Evolutionary conservation across 768 basidiomycete species (phyloP).

Genomic region (Astraeus odoratus): DNA sequence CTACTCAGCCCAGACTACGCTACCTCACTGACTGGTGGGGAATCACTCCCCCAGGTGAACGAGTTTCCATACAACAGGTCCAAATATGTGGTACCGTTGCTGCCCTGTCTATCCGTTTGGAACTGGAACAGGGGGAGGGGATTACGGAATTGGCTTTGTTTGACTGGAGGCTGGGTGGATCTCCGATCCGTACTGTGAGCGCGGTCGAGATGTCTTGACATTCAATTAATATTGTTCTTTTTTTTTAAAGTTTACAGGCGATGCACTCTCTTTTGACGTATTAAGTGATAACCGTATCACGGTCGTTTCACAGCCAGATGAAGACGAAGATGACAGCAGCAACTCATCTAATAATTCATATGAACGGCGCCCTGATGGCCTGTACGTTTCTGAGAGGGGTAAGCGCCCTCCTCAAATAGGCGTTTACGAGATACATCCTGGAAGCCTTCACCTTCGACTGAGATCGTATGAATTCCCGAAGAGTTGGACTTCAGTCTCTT

Average conservation of each 20-base stretch:
- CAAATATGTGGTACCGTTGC: constrained; percentile 22
- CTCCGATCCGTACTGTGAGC: constrained; percentile 22
- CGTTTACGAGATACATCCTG: constrained; percentile 16
- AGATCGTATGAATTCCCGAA: constrained; percentile 47
- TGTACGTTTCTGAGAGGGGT: constrained; percentile 24
- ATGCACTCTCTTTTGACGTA: constrained; percentile 26
- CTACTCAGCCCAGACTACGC: constrained; percentile 23
- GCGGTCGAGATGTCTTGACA: background rate
- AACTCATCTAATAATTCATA: constrained; percentile 10
- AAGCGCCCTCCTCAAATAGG: constrained; percentile 26
- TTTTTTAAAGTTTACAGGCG: constrained; percentile 19
- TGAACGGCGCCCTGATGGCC: constrained; percentile 25
- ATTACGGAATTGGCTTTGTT: constrained; percentile 25
- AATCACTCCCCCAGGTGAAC: constrained; percentile 24
- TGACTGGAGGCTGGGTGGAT: constrained; percentile 23
- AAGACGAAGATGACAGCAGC: constrained; percentile 25
- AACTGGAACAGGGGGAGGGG: constrained; percentile 27
- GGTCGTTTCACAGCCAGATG: constrained; percentile 25
- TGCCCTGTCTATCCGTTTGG: constrained; percentile 22
- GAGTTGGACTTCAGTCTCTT: constrained; percentile 38
- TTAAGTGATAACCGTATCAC: constrained; percentile 19
- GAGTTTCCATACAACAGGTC: constrained; percentile 23
- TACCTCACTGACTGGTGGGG: constrained; percentile 32
- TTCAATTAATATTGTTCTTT: constrained; percentile 1
- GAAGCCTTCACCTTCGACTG: constrained; percentile 8